Percentiles rank a stretch among this genome's conserved stretches.
These are phyloP conservation scores for Gonium pectorale DNA, from an alignment of 139 green algal genomes.

Conservation along the genomic window DNA sequence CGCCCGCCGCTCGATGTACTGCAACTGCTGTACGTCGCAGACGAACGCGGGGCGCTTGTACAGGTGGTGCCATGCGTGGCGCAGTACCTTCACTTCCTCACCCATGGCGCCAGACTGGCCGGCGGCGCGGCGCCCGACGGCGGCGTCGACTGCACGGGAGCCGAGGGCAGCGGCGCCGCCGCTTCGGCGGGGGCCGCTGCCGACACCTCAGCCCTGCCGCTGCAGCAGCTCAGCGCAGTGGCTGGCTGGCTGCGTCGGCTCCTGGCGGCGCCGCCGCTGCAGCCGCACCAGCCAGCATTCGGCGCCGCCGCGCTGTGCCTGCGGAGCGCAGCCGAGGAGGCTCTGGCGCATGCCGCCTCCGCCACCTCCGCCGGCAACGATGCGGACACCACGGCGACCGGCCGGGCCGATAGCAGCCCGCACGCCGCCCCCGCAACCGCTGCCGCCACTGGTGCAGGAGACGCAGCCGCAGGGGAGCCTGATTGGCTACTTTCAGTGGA, in stretches of 20 bases:
- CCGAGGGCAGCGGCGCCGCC: neutral
- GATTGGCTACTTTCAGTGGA: no score
- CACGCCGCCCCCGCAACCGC: no score
- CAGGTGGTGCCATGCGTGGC: constrained; percentile 60
- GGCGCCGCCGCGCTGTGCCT: constrained; percentile 31
- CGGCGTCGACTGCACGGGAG: neutral
- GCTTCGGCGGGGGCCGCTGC: neutral
- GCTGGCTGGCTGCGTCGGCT: constrained; percentile 2
- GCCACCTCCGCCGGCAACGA: neutral
- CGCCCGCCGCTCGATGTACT: constrained; percentile 56
- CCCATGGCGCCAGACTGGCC: neutral
- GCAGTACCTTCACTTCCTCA: constrained; percentile 51
- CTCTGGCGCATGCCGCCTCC: neutral
- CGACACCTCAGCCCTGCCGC: neutral
- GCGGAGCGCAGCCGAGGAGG: constrained; percentile 30
- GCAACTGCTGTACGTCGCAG: constrained; percentile 43
- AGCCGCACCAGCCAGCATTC: neutral
- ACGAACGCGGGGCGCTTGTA: constrained; percentile 38
- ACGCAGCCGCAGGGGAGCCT: no score
- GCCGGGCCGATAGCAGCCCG: no score
- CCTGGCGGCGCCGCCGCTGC: constrained; percentile 16
- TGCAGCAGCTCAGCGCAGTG: neutral
- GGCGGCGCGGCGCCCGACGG: neutral
- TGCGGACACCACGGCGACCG: no score
- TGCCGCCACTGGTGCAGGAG: no score